Evolutionary conservation across 371 early-diverging fungal genomes (phyloP), one percentile per base, ranked within the genome.

Genomic region (Actinomucor elegans): DNA sequence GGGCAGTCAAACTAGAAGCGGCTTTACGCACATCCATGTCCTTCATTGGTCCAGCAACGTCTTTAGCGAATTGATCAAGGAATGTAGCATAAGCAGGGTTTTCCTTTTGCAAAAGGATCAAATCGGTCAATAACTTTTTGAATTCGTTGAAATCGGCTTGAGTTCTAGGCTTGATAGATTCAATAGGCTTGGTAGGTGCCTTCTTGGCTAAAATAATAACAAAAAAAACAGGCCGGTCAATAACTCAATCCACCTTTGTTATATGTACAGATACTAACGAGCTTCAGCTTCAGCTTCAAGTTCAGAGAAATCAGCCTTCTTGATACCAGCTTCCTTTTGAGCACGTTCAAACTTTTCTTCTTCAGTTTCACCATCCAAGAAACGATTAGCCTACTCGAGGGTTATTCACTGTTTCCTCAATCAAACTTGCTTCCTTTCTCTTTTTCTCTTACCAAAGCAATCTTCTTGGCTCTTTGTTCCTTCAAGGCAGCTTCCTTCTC

Each of bases 131-230:
- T 29, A 81, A 70, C 44, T 80, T 80, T 12, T 78, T 75, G 63
- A 88, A 93, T 48, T 86, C 83, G 57, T 87, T 89, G 61, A 94
- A 94, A 45, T 97, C 92, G n/a, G 81, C 86, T 57, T 85, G 87
- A 10, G 89, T 87, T 71, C 87, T 85, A 24, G 94, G 97, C 64
- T 87, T 81, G 58, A 88, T 67, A 21, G 81, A 70, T 52, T 87
- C 86, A 42, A 94, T 68, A 11, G 73, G 69, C 40, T 76, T 74
- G 6, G 63, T 35, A 38, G 63, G 63, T 14, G 44, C 44, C 18
- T 63, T 63, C 35, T 57, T 56, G 40, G 62, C 62, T 62, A 48
- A 15, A 6, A 3, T 17, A 67, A n/a, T 56, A 36, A 57, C 62
- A 57, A 48, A 15, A 6, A 3, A 23, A 67, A n/a, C 64, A 32